Conservation (phyloP, 139 green algal genomes). For the Picochlorum sp. region DNA sequence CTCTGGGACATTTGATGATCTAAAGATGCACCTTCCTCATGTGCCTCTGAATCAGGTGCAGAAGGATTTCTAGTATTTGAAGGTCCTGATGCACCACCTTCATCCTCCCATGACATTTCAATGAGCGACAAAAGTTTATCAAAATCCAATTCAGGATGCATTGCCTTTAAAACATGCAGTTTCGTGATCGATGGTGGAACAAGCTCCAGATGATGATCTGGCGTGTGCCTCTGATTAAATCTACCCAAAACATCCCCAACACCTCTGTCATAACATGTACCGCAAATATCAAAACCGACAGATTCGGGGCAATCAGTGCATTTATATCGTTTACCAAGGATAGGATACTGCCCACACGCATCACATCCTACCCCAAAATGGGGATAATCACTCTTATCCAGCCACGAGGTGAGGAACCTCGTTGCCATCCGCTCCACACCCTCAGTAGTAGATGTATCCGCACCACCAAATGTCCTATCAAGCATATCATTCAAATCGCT, state of each 20-base stretch:
- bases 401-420: background rate
- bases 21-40: background rate
- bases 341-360: slow-evolving; percentile 34
- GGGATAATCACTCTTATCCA: slow-evolving; percentile 7
- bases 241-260: slow-evolving; percentile 10
- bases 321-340: slow-evolving; percentile 26
- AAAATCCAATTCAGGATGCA: slow-evolving; percentile 36
- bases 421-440: background rate
- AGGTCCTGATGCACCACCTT: slow-evolving; percentile 5
- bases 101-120: slow-evolving; percentile 14
- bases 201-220: slow-evolving; percentile 32
- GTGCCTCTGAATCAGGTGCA: background rate
- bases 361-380: slow-evolving; percentile 32
- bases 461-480: too few relatives aligned
- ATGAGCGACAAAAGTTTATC: slow-evolving; percentile 34
- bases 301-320: slow-evolving; percentile 26
- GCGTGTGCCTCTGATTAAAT: slow-evolving; percentile 40
- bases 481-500: too few relatives aligned
- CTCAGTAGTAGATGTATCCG: background rate
- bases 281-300: slow-evolving; percentile 44
- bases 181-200: slow-evolving; percentile 8
- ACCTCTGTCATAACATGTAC: slow-evolving; percentile 22
- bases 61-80: background rate
- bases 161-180: slow-evolving; percentile 39
- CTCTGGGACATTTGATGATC: background rate